phyloP scores from a whole-genome alignment of 1,139 yeast genomes.

The Kodamaea fungicola region DNA sequence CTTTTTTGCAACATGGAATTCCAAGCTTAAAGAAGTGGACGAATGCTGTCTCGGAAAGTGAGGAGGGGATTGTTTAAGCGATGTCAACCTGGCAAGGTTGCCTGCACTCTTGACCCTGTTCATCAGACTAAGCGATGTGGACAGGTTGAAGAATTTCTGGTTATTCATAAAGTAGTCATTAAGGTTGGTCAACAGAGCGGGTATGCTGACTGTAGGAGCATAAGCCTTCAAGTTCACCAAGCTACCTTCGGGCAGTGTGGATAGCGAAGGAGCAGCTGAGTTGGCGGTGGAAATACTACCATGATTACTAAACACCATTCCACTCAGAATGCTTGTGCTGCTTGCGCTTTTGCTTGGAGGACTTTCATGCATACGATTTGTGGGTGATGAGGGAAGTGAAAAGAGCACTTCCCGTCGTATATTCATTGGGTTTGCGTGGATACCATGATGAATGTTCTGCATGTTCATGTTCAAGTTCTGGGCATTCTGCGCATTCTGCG shows the following conservation, averaged over 20 bases:
- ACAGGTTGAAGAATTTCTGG: conserved; percentile 18
- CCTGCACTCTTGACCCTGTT: conserved; percentile 19
- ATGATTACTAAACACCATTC: conserved; percentile 16
- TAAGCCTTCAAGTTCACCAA: conserved; percentile 11
- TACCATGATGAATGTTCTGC: background rate
- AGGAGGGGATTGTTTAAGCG: conserved; percentile 25
- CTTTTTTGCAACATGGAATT: conserved; percentile 30
- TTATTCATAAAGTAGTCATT: conserved; percentile 28
- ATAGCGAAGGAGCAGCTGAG: conserved; percentile 25
- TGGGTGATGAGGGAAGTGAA: conserved; percentile 12
- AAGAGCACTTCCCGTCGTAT: conserved; percentile 8
- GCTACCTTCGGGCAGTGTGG: conserved; percentile 32
- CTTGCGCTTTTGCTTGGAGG: conserved; percentile 5
- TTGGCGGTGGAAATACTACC: conserved; percentile 18
- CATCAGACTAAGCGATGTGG: conserved; percentile 20
- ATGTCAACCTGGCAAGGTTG: conserved; percentile 38
- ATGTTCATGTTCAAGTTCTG: too few relatives aligned
- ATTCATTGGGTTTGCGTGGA: too few relatives aligned
- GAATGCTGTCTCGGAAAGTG: conserved; percentile 21
- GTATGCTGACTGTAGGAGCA: conserved; percentile 9
- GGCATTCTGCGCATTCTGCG: background rate
- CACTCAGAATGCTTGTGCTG: conserved; percentile 19
- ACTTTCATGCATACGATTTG: conserved; percentile 6
- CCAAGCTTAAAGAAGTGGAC: conserved; percentile 27
- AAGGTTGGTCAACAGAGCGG: conserved; percentile 26